Conservation (phyloP, 495 filamentous ascomycete species). For the Tuber magnatum region DNA sequence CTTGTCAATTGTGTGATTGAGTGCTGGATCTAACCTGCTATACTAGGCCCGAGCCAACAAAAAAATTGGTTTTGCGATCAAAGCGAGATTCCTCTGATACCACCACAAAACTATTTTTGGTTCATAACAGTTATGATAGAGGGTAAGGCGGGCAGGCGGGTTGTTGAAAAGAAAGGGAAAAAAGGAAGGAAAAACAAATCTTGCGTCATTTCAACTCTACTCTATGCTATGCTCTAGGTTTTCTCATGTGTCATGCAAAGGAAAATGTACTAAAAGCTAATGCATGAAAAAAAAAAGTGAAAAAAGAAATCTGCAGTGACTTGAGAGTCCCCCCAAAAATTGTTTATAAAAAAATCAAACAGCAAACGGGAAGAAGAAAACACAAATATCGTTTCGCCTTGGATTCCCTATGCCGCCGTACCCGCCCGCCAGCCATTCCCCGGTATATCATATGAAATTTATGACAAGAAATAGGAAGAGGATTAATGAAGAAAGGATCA, state of each 20-base stretch:
- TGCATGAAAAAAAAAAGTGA: constrained; percentile 10
- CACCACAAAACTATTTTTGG: neutral
- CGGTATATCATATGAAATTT: constrained; percentile 23
- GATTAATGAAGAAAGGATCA: constrained; percentile 14
- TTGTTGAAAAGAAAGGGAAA: neutral
- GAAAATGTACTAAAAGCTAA: neutral
- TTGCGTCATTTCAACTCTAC: neutral
- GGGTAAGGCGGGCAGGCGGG: neutral
- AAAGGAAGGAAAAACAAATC: neutral
- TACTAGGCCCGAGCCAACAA: neutral
- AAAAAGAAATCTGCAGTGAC: constrained; percentile 6
- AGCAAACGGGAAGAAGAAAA: constrained; percentile 33
- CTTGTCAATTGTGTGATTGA: neutral
- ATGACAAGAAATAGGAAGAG: constrained; percentile 43
- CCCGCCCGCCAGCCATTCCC: constrained; percentile 10
- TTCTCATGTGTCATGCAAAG: neutral
- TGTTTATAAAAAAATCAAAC: constrained; percentile 11
- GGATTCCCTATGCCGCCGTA: constrained; percentile 47
- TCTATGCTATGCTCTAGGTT: neutral
- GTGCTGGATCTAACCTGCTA: neutral
- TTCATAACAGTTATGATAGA: neutral
- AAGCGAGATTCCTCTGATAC: neutral
- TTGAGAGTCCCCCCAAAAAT: neutral
- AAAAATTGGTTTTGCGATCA: neutral
- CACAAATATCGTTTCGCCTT: constrained; percentile 37